Percentiles rank a stretch among this genome's conserved stretches.
These are phyloP conservation scores for Chrysoporthe puriensis DNA, from an alignment of 2,329 filamentous ascomycete species.

Conservation along the genomic window DNA sequence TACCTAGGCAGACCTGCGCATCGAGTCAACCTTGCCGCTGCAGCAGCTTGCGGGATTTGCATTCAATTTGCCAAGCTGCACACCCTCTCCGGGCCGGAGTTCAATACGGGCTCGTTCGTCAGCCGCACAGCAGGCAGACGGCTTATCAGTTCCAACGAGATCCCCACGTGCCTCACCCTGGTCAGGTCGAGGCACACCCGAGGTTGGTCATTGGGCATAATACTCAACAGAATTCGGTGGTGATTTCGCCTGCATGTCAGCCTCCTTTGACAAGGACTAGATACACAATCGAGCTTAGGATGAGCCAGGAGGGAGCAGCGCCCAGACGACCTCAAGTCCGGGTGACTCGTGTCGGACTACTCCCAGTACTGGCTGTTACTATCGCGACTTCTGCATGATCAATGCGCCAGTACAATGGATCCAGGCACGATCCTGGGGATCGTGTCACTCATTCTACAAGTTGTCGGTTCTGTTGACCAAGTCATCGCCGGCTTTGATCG, in stretches of 20 bases:
- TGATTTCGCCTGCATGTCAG: background rate
- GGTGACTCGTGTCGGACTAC: too few species aligned
- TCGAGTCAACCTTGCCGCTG: background rate
- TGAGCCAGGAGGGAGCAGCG: too few species aligned
- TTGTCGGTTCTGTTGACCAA: background rate
- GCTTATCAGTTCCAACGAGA: background rate
- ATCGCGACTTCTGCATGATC: background rate
- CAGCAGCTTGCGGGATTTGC: background rate
- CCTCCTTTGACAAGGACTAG: background rate
- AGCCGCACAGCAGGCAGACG: background rate
- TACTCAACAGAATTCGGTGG: background rate
- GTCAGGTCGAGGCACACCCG: background rate
- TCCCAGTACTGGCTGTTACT: background rate
- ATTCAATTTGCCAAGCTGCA: background rate
- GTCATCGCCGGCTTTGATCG: constrained; percentile 12
- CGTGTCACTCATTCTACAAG: background rate
- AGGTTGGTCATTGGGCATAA: background rate
- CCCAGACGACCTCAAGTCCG: background rate
- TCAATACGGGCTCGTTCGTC: background rate
- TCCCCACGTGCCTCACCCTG: background rate
- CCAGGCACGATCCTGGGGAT: background rate
- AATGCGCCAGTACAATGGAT: background rate
- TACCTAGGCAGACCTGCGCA: background rate
- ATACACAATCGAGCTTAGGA: background rate
- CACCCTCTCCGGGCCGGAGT: background rate